Percentiles rank a stretch among this genome's conserved stretches.
These are phyloP conservation scores for Selaginella tamariscina DNA, from an alignment of 75 land plant species.

Conservation along the genomic window DNA sequence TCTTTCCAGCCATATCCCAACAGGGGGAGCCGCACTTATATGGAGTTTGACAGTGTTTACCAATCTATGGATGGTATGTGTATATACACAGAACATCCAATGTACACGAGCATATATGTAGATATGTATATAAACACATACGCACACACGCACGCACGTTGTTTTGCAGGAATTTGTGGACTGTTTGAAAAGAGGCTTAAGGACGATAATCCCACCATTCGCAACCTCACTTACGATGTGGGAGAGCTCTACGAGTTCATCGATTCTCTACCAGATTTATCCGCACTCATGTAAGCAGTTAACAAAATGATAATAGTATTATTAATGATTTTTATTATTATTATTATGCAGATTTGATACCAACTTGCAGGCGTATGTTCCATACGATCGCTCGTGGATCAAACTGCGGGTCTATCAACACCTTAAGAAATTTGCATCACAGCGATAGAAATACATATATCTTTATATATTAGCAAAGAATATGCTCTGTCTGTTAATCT, in stretches of 20 bases:
- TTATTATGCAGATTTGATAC: conserved; percentile 55
- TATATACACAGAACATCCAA: too few relatives aligned
- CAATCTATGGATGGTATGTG: conserved; percentile 78
- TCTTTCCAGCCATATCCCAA: conserved; percentile 66
- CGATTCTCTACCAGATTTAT: conserved; percentile 81
- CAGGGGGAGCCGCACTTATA: conserved; percentile 73
- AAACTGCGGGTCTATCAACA: conserved; percentile 68
- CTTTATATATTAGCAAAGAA: too few relatives aligned
- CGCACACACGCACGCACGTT: too few relatives aligned
- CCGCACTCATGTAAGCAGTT: conserved; percentile 75
- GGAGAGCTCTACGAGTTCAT: conserved; percentile 86
- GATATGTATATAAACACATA: too few relatives aligned
- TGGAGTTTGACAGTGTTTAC: conserved; percentile 73
- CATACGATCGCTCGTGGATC: conserved; percentile 88
- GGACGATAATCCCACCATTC: conserved; percentile 62
- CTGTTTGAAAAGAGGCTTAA: conserved; percentile 87
- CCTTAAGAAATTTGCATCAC: conserved; percentile 47
- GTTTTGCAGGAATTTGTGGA: conserved; percentile 66
- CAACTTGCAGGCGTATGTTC: conserved; percentile 64
- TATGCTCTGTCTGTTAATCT: too few relatives aligned
- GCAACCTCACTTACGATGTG: conserved; percentile 78
- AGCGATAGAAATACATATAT: too few relatives aligned
- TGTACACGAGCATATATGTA: too few relatives aligned
- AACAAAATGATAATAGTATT: background rate
- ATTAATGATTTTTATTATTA: background rate